Evolutionary conservation across 371 early-diverging fungal species (phyloP).

Genomic region (Zychaea mexicana): DNA sequence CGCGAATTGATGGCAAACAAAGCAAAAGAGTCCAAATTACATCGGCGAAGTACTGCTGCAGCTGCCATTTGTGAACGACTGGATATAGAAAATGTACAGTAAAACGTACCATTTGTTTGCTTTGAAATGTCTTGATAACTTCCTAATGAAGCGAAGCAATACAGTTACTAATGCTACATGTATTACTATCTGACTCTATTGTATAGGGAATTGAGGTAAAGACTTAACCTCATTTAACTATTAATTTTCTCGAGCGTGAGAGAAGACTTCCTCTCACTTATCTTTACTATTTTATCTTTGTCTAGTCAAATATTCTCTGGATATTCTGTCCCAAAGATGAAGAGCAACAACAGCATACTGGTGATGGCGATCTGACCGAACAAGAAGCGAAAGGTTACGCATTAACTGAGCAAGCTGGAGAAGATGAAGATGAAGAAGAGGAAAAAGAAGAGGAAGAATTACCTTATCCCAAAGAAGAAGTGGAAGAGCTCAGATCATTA

Average conservation of each 20-base stretch:
- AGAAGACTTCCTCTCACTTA: no score
- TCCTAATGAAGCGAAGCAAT: neutral
- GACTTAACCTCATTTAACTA: no score
- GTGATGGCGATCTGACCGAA: constrained; percentile 7
- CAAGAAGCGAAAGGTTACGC: constrained; percentile 3
- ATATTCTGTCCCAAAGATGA: constrained; percentile 13
- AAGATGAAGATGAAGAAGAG: constrained; percentile 15
- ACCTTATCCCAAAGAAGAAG: constrained; percentile 27
- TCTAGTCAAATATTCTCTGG: constrained; percentile 20
- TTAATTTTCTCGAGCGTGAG: no score
- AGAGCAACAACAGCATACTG: neutral
- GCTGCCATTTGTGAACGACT: constrained; percentile 40
- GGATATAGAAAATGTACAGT: constrained; percentile 38
- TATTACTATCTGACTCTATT: neutral
- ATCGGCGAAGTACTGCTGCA: constrained; percentile 33
- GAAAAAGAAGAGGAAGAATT: constrained; percentile 21
- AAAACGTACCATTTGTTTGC: neutral
- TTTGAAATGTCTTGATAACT: no score
- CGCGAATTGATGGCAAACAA: constrained; percentile 33
- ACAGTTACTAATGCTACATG: no score
- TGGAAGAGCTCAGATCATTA: constrained; percentile 27
- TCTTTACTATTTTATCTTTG: no score
- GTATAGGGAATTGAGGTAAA: constrained; percentile 21
- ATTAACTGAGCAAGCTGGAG: constrained; percentile 14
- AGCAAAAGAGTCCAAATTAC: constrained; percentile 30